Base-by-base conservation (phyloP, 192 early-diverging fungal species). In the Backusella tuberculispora region DNA sequence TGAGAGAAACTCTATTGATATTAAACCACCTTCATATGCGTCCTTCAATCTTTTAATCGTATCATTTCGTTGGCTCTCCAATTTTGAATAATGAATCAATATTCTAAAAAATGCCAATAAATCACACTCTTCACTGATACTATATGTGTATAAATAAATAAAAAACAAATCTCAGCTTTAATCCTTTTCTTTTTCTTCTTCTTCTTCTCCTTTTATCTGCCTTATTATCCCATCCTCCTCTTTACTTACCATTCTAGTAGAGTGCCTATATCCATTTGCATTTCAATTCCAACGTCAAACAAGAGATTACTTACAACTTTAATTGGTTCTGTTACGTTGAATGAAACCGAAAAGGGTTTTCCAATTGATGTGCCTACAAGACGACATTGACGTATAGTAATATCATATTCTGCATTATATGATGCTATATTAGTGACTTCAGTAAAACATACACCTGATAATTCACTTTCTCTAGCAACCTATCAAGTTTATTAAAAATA, bases 31-130 rank as follows among this genome's bases (percentile, higher is more conserved):
- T 2, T 13, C 4, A 4, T 53, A 43, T 26, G 10, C 12, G 3
- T 65, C 40, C 19, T 17, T 21, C 26, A 72, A 13, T 6, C 34
- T 41, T 19, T 66, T 24, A 17, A 80, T 76, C 10, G 69, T 63
- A 17, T 60, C 10, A 14, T 42, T 19, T 40, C 72, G 38, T 26
- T 80, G 71, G 10, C 47, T 29, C 9, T 69, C 47, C 6, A 80
- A 14, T 17, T 66, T 71, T 5, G 71, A 65, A 60, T 80, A 72
- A 53, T 80, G 79, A 6, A 63, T 29, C 21, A 80, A n/a, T n/a
- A 73, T 34, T 37, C 74, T 65, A 29, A 80, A 80, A 40, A 80
- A 76, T 0, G 19, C 65, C 2, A 80, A 38, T 50, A 80, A 50
- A 72, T 80, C 38, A 26, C 71, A 53, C 13, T 68, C 66, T 6